These are phyloP conservation scores for Tylopilus plumbeoviolaceoides DNA, from an alignment of 768 basidiomycete species.

Conservation along the genomic window DNA sequence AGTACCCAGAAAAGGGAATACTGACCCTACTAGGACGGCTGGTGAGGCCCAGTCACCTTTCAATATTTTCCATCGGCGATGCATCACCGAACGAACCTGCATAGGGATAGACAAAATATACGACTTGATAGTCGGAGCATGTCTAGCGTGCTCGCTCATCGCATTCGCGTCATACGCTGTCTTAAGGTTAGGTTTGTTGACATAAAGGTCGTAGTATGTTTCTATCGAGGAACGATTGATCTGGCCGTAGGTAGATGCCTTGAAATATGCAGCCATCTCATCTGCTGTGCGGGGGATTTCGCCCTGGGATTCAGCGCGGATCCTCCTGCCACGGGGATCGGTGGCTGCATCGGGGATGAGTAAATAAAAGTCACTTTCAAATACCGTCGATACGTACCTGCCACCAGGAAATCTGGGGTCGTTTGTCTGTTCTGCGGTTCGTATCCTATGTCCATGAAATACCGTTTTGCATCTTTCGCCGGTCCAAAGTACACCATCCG, in stretches of 20 bases:
- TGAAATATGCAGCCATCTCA: constrained; percentile 29
- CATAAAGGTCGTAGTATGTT: constrained; percentile 40
- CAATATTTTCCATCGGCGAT: constrained; percentile 43
- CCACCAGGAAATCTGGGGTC: constrained; percentile 57
- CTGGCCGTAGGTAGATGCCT: constrained; percentile 35
- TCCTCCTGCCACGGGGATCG: constrained; percentile 54
- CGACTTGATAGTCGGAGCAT: constrained; percentile 37
- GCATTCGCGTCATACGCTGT: constrained; percentile 46
- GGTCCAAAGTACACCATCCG: constrained; percentile 59
- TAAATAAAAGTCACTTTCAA: neutral
- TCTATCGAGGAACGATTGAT: constrained; percentile 45
- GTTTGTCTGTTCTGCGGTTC: constrained; percentile 55
- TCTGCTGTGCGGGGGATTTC: constrained; percentile 13
- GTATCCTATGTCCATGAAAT: constrained; percentile 58
- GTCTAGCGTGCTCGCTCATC: constrained; percentile 42
- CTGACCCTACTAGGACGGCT: constrained; percentile 34
- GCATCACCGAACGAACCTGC: constrained; percentile 43
- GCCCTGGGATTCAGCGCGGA: constrained; percentile 36
- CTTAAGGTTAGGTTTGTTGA: constrained; percentile 41
- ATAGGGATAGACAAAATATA: constrained; percentile 43
- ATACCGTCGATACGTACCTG: neutral
- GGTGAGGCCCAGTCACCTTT: constrained; percentile 37
- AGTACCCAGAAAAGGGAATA: constrained; percentile 10
- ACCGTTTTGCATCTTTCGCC: constrained; percentile 47
- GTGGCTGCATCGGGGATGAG: constrained; percentile 35